Percentiles rank a stretch among this genome's conserved stretches.
Conservation (phyloP, 192 early-diverging fungal species). For the Lunasporangiospora selenospora region DNA sequence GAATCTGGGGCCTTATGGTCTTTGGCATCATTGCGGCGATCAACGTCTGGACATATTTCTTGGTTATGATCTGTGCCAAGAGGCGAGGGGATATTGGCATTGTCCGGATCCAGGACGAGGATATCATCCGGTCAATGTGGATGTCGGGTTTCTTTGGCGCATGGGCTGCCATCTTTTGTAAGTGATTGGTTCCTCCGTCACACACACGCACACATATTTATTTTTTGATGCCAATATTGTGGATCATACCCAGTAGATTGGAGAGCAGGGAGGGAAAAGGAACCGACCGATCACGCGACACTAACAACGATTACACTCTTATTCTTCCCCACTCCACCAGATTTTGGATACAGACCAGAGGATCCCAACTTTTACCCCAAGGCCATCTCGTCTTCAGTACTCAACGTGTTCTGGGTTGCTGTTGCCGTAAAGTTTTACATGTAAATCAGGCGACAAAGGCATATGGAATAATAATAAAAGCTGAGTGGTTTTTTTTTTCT, state of each 20-base stretch:
- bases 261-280: too few relatives aligned
- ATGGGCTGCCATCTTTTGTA: conserved; percentile 35
- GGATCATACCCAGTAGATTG: too few relatives aligned
- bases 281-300: too few relatives aligned
- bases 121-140: conserved; percentile 22
- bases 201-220: too few relatives aligned
- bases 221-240: too few relatives aligned
- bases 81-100: conserved; percentile 38
- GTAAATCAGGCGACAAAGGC: too few relatives aligned
- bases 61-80: conserved; percentile 18
- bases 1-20: conserved; percentile 26
- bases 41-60: conserved; percentile 39
- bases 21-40: conserved; percentile 14
- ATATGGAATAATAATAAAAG: conserved; percentile 6
- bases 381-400: conserved; percentile 9
- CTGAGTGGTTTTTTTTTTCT: too few relatives aligned
- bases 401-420: conserved; percentile 35
- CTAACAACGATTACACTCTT: too few relatives aligned
- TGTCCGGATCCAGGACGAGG: conserved; percentile 19
- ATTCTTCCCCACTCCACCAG: too few relatives aligned
- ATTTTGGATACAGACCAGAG: conserved; percentile 18
- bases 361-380: conserved; percentile 31
- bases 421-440: conserved; percentile 18
- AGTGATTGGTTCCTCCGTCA: conserved; percentile 3
- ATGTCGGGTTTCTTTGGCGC: conserved; percentile 39